Conservation (phyloP, 805 yeast species). For the Crinitomyces ghanaensis region DNA sequence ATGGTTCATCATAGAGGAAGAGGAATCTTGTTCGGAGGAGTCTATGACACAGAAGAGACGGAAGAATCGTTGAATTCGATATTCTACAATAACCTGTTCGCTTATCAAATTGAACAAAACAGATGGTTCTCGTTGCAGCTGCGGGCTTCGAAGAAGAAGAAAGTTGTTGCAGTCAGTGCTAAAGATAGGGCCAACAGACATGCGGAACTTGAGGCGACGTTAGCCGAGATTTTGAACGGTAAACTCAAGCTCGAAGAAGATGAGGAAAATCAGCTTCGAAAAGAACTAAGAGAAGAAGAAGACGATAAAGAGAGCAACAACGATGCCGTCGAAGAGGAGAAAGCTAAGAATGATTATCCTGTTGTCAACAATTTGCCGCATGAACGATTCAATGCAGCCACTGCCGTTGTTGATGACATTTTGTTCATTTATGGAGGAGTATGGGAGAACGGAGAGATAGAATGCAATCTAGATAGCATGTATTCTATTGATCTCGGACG, state of each 20-base stretch:
- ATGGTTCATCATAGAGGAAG: slow-evolving; percentile 83
- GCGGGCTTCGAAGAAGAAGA: slow-evolving; percentile 46
- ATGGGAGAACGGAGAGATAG: slow-evolving; percentile 82
- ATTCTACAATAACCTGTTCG: slow-evolving; percentile 68
- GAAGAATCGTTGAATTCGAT: slow-evolving; percentile 82
- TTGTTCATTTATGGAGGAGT: slow-evolving; percentile 83
- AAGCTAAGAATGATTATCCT: slow-evolving; percentile 38
- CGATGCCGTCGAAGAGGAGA: slow-evolving; percentile 30
- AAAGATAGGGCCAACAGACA: slow-evolving; percentile 46
- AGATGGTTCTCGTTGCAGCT: slow-evolving; percentile 73
- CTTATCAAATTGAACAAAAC: slow-evolving; percentile 76
- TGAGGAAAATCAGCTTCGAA: too few species aligned
- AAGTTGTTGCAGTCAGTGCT: slow-evolving; percentile 33
- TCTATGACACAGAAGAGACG: slow-evolving; percentile 87
- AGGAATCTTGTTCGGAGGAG: slow-evolving; percentile 92
- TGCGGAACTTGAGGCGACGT: slow-evolving; percentile 69
- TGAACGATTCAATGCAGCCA: slow-evolving; percentile 74
- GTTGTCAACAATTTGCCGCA: slow-evolving; percentile 63
- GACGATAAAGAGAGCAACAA: slow-evolving; percentile 27
- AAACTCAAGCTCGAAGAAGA: slow-evolving; percentile 22
- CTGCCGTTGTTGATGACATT: slow-evolving; percentile 75
- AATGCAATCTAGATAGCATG: slow-evolving; percentile 71
- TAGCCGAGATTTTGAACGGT: slow-evolving; percentile 35
- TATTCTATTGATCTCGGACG: slow-evolving; percentile 78
- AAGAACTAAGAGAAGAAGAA: too few species aligned